Base-by-base conservation (phyloP, 2,329 filamentous ascomycete species). In the Talaromyces sp. region DNA sequence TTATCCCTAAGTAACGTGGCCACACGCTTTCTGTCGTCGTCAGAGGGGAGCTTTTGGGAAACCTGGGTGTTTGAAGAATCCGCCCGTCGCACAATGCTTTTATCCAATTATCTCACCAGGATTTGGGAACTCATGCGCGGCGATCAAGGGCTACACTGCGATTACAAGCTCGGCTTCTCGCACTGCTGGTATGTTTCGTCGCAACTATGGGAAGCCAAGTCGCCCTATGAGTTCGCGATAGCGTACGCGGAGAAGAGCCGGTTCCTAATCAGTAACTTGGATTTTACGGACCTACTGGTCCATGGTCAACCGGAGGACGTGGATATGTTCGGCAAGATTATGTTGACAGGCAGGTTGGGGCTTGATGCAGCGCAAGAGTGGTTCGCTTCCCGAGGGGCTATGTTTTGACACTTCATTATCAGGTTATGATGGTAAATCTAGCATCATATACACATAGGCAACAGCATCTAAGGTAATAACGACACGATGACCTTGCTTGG, bases 51-150 rank as follows among this genome's bases (percentile, higher is more conserved):
- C 0, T 82, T 82, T 52, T 87, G 83, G 83, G 68, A 72, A 7
- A 73, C 75, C 1, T 87, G 82, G 81, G 71, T 83, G 2, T 73
- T 85, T 23, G 77, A 83, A 10, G 84, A 87, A 67, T 85, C 83
- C 0, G 73, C 79, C 0, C 77, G 83, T 2, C 79, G 84, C 16
- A 86, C 83, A 0, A 73, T 82, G 0, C 70, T 86, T 1, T 73
- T 82, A 12, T 69, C 78, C 0, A 81, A 81, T 64, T 83, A 82
- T 51, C 76, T 85, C 31, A 62, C 67, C 2, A 66, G 66, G 54
- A 66, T 72, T 53, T 67, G 68, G 31, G 65, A 67, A 33, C 47
- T 72, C 0, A 44, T 72, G n/a, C 69, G 65, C 34, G 27, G 47
- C 51, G 28, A 31, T n/a, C 52, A 40, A 1, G 55, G 62, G 18